A percentile compares a stretch with the other conserved stretches of the same genome.
phyloP scores from a whole-genome alignment of 371 early-diverging fungal genomes.

The Lichtheimia ramosa region DNA sequence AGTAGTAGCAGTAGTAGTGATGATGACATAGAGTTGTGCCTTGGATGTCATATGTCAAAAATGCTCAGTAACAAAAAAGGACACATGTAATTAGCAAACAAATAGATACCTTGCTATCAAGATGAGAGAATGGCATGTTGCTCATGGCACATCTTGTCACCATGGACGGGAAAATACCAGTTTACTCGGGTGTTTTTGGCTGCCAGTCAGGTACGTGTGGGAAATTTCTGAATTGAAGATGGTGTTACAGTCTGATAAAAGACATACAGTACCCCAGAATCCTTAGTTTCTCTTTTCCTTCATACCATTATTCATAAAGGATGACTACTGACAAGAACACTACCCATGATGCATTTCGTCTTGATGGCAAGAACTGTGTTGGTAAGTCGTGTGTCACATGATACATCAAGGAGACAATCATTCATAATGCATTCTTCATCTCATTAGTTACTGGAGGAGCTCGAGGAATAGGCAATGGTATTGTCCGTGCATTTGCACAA shows the following conservation, averaged over 20 bases:
- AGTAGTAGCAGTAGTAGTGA: no score
- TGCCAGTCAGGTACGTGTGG: neutral
- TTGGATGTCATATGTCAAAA: no score
- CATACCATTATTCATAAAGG: neutral
- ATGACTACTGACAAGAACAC: slow-evolving; percentile 1
- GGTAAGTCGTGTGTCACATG: slow-evolving; percentile 12
- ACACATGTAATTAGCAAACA: no score
- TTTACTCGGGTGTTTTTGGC: neutral
- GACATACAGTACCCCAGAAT: no score
- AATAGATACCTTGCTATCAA: no score
- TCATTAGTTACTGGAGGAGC: slow-evolving; percentile 30
- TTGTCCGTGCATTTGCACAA: slow-evolving; percentile 24
- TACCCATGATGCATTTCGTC: slow-evolving; percentile 14
- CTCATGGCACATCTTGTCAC: no score
- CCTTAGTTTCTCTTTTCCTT: no score
- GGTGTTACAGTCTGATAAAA: no score
- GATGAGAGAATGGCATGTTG: no score
- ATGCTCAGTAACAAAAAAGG: no score
- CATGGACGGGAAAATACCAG: neutral
- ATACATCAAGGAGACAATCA: neutral
- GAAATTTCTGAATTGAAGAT: no score
- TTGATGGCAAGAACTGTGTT: slow-evolving; percentile 24
- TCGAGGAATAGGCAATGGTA: slow-evolving; percentile 29
- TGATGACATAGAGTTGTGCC: no score
- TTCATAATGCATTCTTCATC: neutral